A percentile compares a stretch with the other conserved stretches of the same genome.
These are phyloP conservation scores for Lanzia echinophila DNA, from an alignment of 2,329 filamentous ascomycete species.

Conservation along the genomic window DNA sequence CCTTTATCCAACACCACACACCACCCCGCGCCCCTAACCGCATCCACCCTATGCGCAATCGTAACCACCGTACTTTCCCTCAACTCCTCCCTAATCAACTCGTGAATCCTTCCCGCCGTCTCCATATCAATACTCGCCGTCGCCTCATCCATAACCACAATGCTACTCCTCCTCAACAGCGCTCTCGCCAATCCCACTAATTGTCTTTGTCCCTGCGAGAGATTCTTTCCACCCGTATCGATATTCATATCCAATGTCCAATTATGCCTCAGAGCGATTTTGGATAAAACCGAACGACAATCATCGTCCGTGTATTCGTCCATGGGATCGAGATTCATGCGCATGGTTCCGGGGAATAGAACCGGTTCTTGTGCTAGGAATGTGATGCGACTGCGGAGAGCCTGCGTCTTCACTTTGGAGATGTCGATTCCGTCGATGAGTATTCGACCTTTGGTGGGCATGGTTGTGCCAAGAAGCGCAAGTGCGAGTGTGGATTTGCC, in stretches of 20 bases:
- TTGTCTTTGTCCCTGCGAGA: slow-evolving; percentile 60
- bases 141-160: slow-evolving; percentile 61
- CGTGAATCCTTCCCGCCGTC: slow-evolving; percentile 49
- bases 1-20: slow-evolving; percentile 28
- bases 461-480: slow-evolving; percentile 50
- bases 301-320: slow-evolving; percentile 48
- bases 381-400: slow-evolving; percentile 54
- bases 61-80: slow-evolving; percentile 54
- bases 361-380: slow-evolving; percentile 63
- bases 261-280: slow-evolving; percentile 47
- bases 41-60: slow-evolving; percentile 58
- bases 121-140: slow-evolving; percentile 59
- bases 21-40: slow-evolving; percentile 51
- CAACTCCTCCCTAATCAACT: slow-evolving; percentile 49
- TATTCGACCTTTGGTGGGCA: slow-evolving; percentile 49
- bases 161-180: slow-evolving; percentile 50
- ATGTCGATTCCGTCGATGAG: slow-evolving; percentile 55
- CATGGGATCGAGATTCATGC: slow-evolving; percentile 56
- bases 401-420: slow-evolving; percentile 49
- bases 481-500: slow-evolving; percentile 75
- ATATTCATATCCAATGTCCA: slow-evolving; percentile 51
- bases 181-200: slow-evolving; percentile 58
- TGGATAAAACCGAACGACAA: slow-evolving; percentile 45
- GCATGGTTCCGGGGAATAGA: slow-evolving; percentile 55
- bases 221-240: slow-evolving; percentile 54